Evolutionary conservation across 176 grass and related monocot species (phyloP).

Genomic region (Hordeum vulgare): DNA sequence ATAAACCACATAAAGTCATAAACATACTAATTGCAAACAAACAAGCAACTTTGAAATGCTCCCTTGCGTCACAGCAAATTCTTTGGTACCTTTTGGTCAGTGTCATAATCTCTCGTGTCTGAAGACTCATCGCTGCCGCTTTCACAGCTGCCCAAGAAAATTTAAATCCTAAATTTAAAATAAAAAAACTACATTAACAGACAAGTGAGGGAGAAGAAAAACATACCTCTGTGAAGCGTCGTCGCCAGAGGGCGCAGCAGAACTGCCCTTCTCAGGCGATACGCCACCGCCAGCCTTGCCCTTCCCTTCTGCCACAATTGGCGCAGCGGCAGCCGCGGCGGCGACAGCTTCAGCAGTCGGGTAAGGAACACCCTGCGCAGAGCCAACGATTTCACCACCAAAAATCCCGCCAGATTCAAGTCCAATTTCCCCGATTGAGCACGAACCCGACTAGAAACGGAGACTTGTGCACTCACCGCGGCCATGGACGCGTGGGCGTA

Average conservation of each 20-base stretch:
- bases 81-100: slow-evolving; percentile 54
- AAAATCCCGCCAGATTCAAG: slow-evolving; percentile 7
- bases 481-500: slow-evolving; percentile 86
- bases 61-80: slow-evolving; percentile 16
- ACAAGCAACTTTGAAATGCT: slow-evolving; percentile 28
- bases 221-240: slow-evolving; percentile 60
- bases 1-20: slow-evolving; percentile 27
- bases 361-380: slow-evolving; percentile 44
- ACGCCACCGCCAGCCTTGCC: slow-evolving; percentile 37
- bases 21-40: slow-evolving; percentile 22
- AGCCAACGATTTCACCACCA: slow-evolving; percentile 6
- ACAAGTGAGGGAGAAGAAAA: background rate
- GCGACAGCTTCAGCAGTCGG: slow-evolving; percentile 47
- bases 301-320: slow-evolving; percentile 34
- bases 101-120: slow-evolving; percentile 65
- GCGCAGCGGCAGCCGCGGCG: slow-evolving; percentile 22
- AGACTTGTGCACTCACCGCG: slow-evolving; percentile 31
- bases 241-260: slow-evolving; percentile 45
- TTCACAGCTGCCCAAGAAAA: slow-evolving; percentile 39
- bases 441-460: background rate
- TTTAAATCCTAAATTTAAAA: background rate
- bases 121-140: slow-evolving; percentile 73
- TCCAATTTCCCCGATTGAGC: background rate
- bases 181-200: background rate
- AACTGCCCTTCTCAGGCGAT: slow-evolving; percentile 55